Conservation (phyloP, 2,329 filamentous ascomycete genomes). For the Aspergillus sp. region DNA sequence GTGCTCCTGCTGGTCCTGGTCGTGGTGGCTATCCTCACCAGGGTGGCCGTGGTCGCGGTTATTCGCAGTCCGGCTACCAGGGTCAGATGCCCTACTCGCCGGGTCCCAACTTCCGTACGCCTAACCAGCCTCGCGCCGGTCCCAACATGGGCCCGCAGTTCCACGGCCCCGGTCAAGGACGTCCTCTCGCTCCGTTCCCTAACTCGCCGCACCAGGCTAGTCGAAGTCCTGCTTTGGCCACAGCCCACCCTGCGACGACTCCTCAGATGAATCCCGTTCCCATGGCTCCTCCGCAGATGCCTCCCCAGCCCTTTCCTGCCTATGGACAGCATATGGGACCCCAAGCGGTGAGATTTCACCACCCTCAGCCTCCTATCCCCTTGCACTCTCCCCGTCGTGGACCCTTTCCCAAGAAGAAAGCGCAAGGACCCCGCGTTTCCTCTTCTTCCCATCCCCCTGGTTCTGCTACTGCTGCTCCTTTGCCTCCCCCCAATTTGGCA, state of each 20-base stretch:
- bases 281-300: conserved; percentile 57
- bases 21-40: conserved; percentile 47
- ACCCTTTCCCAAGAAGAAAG: conserved; percentile 27
- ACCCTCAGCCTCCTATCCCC: conserved; percentile 18
- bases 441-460: conserved; percentile 11
- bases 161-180: conserved; percentile 37
- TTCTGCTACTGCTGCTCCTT: conserved; percentile 10
- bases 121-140: conserved; percentile 44
- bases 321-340: conserved; percentile 50
- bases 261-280: conserved; percentile 65
- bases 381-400: conserved; percentile 22
- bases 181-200: conserved; percentile 41
- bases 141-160: conserved; percentile 47
- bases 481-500: conserved; percentile 51
- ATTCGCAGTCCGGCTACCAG: conserved; percentile 46
- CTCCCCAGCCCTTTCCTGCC: conserved; percentile 47
- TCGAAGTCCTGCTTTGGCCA: conserved; percentile 57
- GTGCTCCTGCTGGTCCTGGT: conserved; percentile 43
- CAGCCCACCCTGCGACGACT: conserved; percentile 55
- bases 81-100: conserved; percentile 49
- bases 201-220: conserved; percentile 60
- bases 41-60: conserved; percentile 51
- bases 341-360: conserved; percentile 53
- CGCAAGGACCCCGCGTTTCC: conserved; percentile 17
- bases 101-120: conserved; percentile 44